Evolutionary conservation across 768 basidiomycete genomes (phyloP), one percentile per base, ranked within the genome.

Genomic region (Termitomyces sp.): DNA sequence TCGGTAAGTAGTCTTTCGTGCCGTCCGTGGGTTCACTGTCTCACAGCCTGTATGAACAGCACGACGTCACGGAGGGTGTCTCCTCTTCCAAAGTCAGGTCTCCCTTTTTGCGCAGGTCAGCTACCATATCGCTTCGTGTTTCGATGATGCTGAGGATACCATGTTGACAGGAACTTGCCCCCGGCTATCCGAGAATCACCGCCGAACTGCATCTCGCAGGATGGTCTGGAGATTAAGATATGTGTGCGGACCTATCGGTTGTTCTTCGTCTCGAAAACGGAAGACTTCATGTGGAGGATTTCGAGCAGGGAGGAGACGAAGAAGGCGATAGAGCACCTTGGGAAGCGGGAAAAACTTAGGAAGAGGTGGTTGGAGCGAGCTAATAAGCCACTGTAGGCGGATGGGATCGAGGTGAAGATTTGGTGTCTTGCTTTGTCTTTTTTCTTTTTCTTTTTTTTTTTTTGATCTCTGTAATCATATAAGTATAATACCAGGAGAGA

Each of bases 221-320:
- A 87, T 33, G 80, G 80, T 3, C 78, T 95, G 18, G 90, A 92
- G 70, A 90, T 92, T 68, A 88, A 88, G 60, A 82, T 97, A 56
- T 96, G 94, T 70, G 79, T 92, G 36, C 79, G 86, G 57, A 90
- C 87, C 9, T 93, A 93, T 69, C 79, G 87, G 34, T 71, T 93
- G 15, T 94, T 94, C 76, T 93, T 85, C 68, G 88, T 89, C 6
- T 75, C 88, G 2, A 67, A 75, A 26, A 85, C 85, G 46, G 88
- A 87, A 62, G 88, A 89, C 60, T 77, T 80, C 57, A 70, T 88
- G 55, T 81, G 79, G 75, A 80, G 79, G 55, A 65, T 75, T 15
- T 70, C 75, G 24, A 68, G 69, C 0, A 67, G 70, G 26, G 75
- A 73, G 1, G 82, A 84, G 61, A 68, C 68, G 29, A 73, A 73